Percentiles rank a stretch among this genome's conserved stretches.
Conservation (phyloP, 495 filamentous ascomycete genomes). For the Oleoguttula mirabilis region DNA sequence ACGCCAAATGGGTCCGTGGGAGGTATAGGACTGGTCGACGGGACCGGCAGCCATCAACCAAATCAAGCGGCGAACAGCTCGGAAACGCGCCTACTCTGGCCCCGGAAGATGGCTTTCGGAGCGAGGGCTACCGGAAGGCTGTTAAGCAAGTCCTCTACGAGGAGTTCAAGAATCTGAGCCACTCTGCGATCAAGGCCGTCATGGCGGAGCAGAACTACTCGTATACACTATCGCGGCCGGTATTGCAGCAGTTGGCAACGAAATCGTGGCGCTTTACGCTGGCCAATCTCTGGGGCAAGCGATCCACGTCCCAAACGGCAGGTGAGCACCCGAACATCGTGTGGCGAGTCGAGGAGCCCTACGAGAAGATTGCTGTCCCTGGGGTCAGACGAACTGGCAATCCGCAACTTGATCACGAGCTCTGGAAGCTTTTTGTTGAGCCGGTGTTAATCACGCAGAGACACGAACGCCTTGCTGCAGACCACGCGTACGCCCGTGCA, state of each 20-base stretch:
- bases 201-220: slow-evolving; percentile 84
- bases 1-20: slow-evolving; percentile 60
- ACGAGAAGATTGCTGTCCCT: slow-evolving; percentile 41
- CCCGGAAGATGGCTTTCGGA: slow-evolving; percentile 60
- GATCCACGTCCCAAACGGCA: slow-evolving; percentile 48
- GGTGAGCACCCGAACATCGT: slow-evolving; percentile 52
- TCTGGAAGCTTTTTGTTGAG: slow-evolving; percentile 52
- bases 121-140: slow-evolving; percentile 56
- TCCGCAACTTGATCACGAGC: slow-evolving; percentile 67
- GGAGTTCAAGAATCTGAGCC: slow-evolving; percentile 73
- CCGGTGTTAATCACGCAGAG: slow-evolving; percentile 47
- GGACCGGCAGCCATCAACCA: background rate
- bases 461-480: slow-evolving; percentile 46
- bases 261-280: slow-evolving; percentile 82
- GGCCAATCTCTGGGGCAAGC: slow-evolving; percentile 56
- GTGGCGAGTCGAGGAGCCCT: slow-evolving; percentile 34
- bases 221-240: slow-evolving; percentile 65
- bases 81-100: slow-evolving; percentile 2
- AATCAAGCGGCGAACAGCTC: slow-evolving; percentile 4
- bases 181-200: slow-evolving; percentile 73
- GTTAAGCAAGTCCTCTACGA: slow-evolving; percentile 50
- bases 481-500: slow-evolving; percentile 50
- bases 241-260: slow-evolving; percentile 57
- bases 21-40: slow-evolving; percentile 32
- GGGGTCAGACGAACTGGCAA: slow-evolving; percentile 58